Evolutionary conservation across 2,329 filamentous ascomycete species (phyloP).

Genomic region (Xylariaceae sp.): DNA sequence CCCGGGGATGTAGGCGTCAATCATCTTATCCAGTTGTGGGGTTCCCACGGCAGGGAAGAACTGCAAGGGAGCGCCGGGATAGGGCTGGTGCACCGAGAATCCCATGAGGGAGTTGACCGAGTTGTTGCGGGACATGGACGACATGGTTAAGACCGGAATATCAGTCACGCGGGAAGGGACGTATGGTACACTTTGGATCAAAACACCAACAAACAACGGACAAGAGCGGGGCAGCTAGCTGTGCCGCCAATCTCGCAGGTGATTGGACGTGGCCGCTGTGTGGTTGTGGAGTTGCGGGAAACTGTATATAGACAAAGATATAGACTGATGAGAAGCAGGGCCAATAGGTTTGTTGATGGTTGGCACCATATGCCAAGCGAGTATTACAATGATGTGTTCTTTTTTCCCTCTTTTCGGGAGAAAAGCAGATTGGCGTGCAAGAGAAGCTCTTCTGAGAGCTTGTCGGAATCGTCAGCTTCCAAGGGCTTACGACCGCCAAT

Average conservation of each 20-base stretch:
- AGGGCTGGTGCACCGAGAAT: conserved; percentile 56
- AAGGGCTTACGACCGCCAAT: not conserved
- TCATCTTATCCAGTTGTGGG: conserved; percentile 54
- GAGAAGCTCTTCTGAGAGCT: not conserved
- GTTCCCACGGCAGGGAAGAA: conserved; percentile 62
- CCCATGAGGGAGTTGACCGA: conserved; percentile 37
- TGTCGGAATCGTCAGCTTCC: not conserved
- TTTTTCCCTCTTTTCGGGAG: too few relatives aligned
- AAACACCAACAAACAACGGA: conserved; percentile 13
- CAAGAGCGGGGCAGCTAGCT: conserved; percentile 17
- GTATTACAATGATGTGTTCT: too few relatives aligned
- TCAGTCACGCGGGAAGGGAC: conserved; percentile 7
- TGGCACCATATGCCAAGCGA: too few relatives aligned
- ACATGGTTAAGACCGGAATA: conserved; percentile 24
- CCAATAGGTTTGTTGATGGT: too few relatives aligned
- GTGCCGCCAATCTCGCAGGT: too few relatives aligned
- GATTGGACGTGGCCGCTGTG: too few relatives aligned
- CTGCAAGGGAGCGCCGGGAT: conserved; percentile 52
- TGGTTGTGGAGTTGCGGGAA: too few relatives aligned
- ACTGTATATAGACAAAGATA: too few relatives aligned
- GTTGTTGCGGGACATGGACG: conserved; percentile 33
- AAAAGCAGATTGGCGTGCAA: too few relatives aligned
- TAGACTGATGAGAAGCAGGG: too few relatives aligned
- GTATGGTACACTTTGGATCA: conserved; percentile 18
- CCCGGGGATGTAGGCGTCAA: conserved; percentile 53